Evolutionary conservation across 257 asterid species (phyloP), one percentile per base, ranked within the genome.

Genomic region (Solanum virginianum): DNA sequence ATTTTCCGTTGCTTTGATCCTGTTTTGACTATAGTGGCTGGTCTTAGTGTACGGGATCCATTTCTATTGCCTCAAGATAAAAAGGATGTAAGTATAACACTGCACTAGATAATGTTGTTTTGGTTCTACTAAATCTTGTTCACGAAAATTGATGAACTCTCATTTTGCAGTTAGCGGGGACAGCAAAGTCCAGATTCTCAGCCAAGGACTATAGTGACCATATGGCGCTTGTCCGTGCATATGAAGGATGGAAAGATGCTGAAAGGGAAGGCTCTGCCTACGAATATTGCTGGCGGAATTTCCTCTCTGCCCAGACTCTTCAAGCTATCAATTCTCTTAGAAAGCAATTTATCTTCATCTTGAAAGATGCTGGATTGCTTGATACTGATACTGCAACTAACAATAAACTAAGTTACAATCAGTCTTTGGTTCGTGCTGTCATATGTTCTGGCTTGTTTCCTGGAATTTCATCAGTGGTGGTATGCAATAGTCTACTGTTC

Each of bases 221-320:
- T 86, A 97, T 97, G 98, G 99, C 99, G 80, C 98, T 97, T 88
- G 98, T 97, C 79, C 98, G 98, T 87, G 99, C 98, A 49, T 97
- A 94, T 86, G 99, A 97, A 91, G 99, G 99, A 86, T 97, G 99
- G 99, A 97, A 95, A 85, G 98, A 97, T 87, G 99, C 99, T 57
- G 98, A 97, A 71, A 92, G 99, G 89, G 98, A 97, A 91, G 99
- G 99, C 86, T 94, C 98, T 71, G 94, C 97, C 14, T 95, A 97
- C 47, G 99, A 95, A 83, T 97, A 94, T 87, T 97, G 99, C 86
- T 97, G 99, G 99, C 90, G 97, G 89, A 97, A 95, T 89, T 95
- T 97, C 86, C 97, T 97, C 71, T 97, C 99, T 63, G 89, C 94
- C 47, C 98, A 95, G 90, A 97, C 99, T 86, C 98, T 97, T 90